These are phyloP conservation scores for Onygenales sp. DNA, from an alignment of 2,329 filamentous ascomycete species.

Conservation along the genomic window DNA sequence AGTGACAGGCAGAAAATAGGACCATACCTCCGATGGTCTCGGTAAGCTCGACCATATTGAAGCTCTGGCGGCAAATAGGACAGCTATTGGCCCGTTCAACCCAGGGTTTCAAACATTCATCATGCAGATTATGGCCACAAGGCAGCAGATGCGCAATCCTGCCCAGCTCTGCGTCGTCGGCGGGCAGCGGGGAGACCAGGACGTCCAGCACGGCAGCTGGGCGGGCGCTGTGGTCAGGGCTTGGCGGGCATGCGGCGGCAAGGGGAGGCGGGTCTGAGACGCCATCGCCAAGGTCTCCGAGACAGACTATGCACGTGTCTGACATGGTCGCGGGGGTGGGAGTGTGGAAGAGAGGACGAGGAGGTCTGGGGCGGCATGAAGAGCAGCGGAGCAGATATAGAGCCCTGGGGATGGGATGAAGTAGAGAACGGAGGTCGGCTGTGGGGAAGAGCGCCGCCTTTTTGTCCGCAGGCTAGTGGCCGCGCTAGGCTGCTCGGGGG, in stretches of 20 bases:
- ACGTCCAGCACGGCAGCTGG: slow-evolving; percentile 14
- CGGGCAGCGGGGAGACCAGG: slow-evolving; percentile 8
- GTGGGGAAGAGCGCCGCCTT: slow-evolving; percentile 19
- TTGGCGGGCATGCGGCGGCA: slow-evolving; percentile 16
- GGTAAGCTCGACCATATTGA: slow-evolving; percentile 82
- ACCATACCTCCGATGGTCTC: slow-evolving; percentile 67
- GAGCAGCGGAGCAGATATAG: slow-evolving; percentile 18
- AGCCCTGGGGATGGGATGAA: slow-evolving; percentile 17
- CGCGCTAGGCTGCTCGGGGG: slow-evolving; percentile 7
- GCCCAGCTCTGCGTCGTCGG: slow-evolving; percentile 29
- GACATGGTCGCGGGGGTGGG: slow-evolving; percentile 41
- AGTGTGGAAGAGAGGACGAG: slow-evolving; percentile 19
- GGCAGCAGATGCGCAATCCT: slow-evolving; percentile 57
- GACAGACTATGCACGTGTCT: slow-evolving; percentile 62
- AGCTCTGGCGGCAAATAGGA: slow-evolving; percentile 86
- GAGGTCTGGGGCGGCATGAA: slow-evolving; percentile 29
- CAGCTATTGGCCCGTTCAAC: slow-evolving; percentile 95
- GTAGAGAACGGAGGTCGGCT: slow-evolving; percentile 13
- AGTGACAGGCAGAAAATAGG: slow-evolving; percentile 7
- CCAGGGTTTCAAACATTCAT: slow-evolving; percentile 89
- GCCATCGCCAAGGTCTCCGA: slow-evolving; percentile 57
- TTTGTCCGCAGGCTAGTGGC: slow-evolving; percentile 30
- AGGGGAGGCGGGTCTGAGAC: slow-evolving; percentile 41
- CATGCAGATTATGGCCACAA: slow-evolving; percentile 86
- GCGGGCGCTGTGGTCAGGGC: slow-evolving; percentile 14